phyloP scores from a whole-genome alignment of 495 filamentous ascomycete genomes.

The Hypoxylon fuscum region DNA sequence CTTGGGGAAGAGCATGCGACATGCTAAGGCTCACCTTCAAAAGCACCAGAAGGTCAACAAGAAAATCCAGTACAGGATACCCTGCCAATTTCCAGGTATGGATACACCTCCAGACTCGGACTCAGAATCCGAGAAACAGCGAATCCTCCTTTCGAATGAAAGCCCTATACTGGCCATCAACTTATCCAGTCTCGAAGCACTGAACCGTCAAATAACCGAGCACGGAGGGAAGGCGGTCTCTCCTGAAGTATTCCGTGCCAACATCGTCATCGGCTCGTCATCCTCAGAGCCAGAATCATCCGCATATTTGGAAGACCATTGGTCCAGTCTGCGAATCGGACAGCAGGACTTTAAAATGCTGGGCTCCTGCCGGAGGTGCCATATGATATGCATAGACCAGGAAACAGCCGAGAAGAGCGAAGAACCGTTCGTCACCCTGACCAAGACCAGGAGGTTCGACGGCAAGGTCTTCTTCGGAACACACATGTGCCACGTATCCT shows the following conservation, averaged over 20 bases:
- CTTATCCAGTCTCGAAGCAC: conserved; percentile 75
- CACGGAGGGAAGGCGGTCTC: conserved; percentile 67
- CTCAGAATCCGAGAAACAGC: conserved; percentile 52
- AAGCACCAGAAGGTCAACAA: conserved; percentile 54
- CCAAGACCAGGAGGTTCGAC: conserved; percentile 81
- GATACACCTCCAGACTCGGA: conserved; percentile 61
- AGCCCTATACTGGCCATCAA: conserved; percentile 89
- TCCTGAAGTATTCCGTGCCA: conserved; percentile 79
- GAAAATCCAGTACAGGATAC: conserved; percentile 47
- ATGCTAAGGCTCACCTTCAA: conserved; percentile 71
- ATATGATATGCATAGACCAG: conserved; percentile 96
- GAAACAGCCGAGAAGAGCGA: conserved; percentile 76
- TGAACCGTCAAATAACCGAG: conserved; percentile 75
- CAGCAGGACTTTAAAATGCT: conserved; percentile 71
- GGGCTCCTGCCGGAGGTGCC: conserved; percentile 85
- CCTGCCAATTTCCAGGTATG: conserved; percentile 64
- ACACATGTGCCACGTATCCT: conserved; percentile 69
- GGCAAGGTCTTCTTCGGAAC: conserved; percentile 88
- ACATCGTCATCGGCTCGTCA: conserved; percentile 72
- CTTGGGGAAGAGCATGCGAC: conserved; percentile 63
- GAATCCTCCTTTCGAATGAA: conserved; percentile 88
- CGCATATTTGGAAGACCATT: conserved; percentile 65
- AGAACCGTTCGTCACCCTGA: conserved; percentile 88
- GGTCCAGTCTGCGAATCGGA: conserved; percentile 62
- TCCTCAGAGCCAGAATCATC: conserved; percentile 2